These are phyloP conservation scores for Naganishia randhawae DNA, from an alignment of 768 basidiomycete species.

Conservation along the genomic window DNA sequence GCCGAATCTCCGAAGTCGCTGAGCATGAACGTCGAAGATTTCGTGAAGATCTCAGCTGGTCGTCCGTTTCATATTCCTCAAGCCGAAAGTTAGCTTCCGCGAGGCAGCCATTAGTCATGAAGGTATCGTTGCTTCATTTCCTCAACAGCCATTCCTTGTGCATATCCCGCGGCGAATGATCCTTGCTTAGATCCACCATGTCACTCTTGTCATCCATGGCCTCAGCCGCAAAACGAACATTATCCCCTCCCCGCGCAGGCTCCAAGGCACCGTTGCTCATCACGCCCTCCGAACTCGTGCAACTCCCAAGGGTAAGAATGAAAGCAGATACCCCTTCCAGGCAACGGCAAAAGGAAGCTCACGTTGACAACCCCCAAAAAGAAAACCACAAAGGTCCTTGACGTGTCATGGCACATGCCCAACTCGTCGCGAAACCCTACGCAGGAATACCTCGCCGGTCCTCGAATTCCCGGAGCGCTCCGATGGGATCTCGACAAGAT, in stretches of 20 bases:
- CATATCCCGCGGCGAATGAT: too few relatives aligned
- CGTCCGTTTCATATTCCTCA: background rate
- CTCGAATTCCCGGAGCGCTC: constrained; percentile 66
- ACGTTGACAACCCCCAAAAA: constrained; percentile 2
- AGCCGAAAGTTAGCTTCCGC: background rate
- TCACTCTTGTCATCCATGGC: constrained; percentile 1
- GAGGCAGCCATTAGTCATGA: background rate
- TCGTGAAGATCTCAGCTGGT: background rate
- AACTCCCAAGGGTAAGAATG: constrained; percentile 40
- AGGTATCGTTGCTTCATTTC: too few relatives aligned
- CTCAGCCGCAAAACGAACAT: background rate
- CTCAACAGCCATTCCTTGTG: too few relatives aligned
- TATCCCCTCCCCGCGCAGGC: background rate
- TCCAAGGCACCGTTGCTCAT: constrained; percentile 47
- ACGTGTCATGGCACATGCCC: constrained; percentile 94
- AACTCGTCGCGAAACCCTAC: constrained; percentile 66
- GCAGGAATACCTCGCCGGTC: constrained; percentile 64
- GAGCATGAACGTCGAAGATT: background rate
- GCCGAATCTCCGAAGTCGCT: too few relatives aligned
- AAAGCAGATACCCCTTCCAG: background rate
- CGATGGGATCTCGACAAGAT: constrained; percentile 79
- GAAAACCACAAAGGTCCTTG: constrained; percentile 51
- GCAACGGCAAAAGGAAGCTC: background rate
- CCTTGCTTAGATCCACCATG: background rate
- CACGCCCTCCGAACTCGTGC: constrained; percentile 47